phyloP scores from a whole-genome alignment of 2,329 filamentous ascomycete species.

The Aspergillus intermedius region DNA sequence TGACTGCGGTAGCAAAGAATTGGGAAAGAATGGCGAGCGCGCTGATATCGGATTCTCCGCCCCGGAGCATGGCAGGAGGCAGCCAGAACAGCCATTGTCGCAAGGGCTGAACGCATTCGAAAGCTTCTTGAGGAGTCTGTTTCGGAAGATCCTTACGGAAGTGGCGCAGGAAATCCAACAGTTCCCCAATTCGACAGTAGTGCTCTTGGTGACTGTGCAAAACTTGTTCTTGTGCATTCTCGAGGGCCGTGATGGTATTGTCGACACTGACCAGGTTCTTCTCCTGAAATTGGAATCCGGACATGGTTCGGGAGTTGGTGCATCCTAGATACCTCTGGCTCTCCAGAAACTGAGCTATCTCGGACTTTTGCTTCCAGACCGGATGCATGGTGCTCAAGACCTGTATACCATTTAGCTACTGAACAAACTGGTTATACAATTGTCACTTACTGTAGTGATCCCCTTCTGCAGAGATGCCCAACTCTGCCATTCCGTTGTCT shows the following conservation, averaged over 20 bases:
- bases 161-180: conserved; percentile 66
- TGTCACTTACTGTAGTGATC: conserved; percentile 63
- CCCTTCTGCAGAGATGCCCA: conserved; percentile 93
- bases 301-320: conserved; percentile 27
- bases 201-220: conserved; percentile 61
- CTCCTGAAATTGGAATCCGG: conserved; percentile 40
- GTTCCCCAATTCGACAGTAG: conserved; percentile 59
- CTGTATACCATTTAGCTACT: conserved; percentile 35
- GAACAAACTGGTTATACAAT: conserved; percentile 1
- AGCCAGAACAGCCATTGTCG: conserved; percentile 95
- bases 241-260: conserved; percentile 58
- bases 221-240: conserved; percentile 53
- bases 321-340: conserved; percentile 33
- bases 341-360: conserved; percentile 43
- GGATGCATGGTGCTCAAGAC: conserved; percentile 85
- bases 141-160: conserved; percentile 64
- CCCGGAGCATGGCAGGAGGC: conserved; percentile 74
- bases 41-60: conserved; percentile 66
- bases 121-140: conserved; percentile 73
- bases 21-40: conserved; percentile 80
- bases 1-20: conserved; percentile 81
- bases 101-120: conserved; percentile 80
- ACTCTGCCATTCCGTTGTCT: conserved; percentile 89
- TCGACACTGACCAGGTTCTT: conserved; percentile 66
- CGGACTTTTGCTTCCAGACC: conserved; percentile 78